These are phyloP conservation scores for Alliaria petiolata DNA, from an alignment of 345 rosid genomes.

Conservation along the genomic window DNA sequence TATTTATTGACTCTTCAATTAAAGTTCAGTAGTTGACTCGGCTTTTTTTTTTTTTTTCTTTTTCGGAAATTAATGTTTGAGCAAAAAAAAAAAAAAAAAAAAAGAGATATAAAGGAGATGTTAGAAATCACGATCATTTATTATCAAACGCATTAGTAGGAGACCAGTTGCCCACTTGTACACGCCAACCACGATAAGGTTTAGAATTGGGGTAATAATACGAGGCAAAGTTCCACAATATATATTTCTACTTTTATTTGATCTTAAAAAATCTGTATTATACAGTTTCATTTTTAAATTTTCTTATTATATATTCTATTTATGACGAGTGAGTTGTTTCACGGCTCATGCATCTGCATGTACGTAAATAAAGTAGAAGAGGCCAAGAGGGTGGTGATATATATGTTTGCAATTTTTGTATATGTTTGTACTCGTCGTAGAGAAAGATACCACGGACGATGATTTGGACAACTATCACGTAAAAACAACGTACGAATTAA, in stretches of 20 bases:
- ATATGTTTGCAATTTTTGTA: constrained; percentile 6
- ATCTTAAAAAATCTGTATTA: neutral
- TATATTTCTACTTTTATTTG: neutral
- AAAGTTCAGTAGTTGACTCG: neutral
- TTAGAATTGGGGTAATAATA: neutral
- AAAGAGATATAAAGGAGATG: no score
- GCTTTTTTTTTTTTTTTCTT: no score
- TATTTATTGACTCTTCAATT: neutral
- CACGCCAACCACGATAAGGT: constrained; percentile 30
- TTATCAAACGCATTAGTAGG: constrained; percentile 26
- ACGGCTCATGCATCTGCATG: constrained; percentile 14
- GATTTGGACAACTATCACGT: constrained; percentile 10
- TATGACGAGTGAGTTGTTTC: neutral
- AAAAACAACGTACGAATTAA: neutral
- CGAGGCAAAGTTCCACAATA: neutral
- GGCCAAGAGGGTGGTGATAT: neutral
- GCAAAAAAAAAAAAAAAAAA: neutral
- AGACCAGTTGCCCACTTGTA: constrained; percentile 36
- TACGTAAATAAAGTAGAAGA: neutral
- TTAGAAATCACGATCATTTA: constrained; percentile 10
- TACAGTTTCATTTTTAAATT: neutral
- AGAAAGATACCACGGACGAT: constrained; percentile 26
- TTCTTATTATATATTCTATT: neutral
- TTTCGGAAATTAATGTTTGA: neutral
- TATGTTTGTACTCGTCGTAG: constrained; percentile 12